Base-by-base conservation (phyloP, 2,329 filamentous ascomycete species). In the Waltergamsia citrina region DNA sequence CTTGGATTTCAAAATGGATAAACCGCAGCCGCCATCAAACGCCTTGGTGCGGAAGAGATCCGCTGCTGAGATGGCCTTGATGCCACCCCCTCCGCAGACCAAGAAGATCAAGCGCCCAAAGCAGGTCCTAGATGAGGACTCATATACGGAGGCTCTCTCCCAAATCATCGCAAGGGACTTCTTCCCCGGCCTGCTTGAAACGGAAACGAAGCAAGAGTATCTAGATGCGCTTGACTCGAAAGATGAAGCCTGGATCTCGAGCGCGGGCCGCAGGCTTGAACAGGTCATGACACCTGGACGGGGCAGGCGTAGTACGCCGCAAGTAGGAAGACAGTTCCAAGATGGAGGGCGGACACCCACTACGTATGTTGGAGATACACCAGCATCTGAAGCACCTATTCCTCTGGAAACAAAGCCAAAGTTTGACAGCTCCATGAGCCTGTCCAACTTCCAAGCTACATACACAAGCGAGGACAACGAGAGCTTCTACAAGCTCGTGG, bases 381-480 rank as follows among this genome's bases (percentile, higher is more conserved):
- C 87, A 0, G 64, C 64, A 40, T 80, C 81, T 1, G 63, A 74
- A 2, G 57, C 52, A 16, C 58, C 59, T 24, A 52, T 57, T 8
- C 53, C 49, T 6, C 47, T 51, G 16, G 49, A 53, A 12, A 54
- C 59, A 33, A 63, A 60, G 35, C 62, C 63, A 38, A 58, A 68
- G 21, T 65, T 85, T 14, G 80, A 94, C 52, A 77, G 80, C 27
- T 81, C 80, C 45, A 77, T 96, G 66, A 87, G 81, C 39, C 69
- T 98, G 2, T 77, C 80, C 34, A 75, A 80, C 2, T 98, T 95
- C 49, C 92, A 98, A 52, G 73, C 83, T 4, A 90, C 85, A 45
- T 96, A 95, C 60, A 98, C 90, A 2, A 94, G 86, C 50, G 92
- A 98, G 57, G 92, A 98, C 54, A 96, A 96, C 51, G 92, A 95